Conservation (phyloP, 1,139 yeast genomes). For the Lodderomyces theae region DNA sequence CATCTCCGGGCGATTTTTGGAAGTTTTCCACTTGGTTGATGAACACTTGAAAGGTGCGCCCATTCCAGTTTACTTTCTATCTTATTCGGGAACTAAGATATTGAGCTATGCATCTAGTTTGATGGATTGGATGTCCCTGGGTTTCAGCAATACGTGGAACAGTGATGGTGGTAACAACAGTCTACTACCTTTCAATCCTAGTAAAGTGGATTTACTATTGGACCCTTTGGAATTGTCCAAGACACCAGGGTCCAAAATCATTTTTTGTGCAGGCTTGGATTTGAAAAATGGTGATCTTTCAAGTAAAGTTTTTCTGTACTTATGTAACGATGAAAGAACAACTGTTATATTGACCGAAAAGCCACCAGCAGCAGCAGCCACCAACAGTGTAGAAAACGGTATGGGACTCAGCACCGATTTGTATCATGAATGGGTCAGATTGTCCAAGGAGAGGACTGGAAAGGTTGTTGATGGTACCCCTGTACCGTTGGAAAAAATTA, state of each 20-base stretch:
- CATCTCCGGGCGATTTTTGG: slow-evolving; percentile 80
- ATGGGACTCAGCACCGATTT: slow-evolving; percentile 32
- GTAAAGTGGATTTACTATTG: slow-evolving; percentile 54
- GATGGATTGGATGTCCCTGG: slow-evolving; percentile 93
- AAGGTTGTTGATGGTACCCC: slow-evolving; percentile 56
- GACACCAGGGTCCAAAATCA: slow-evolving; percentile 71
- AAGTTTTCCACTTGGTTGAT: slow-evolving; percentile 70
- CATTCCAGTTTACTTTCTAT: slow-evolving; percentile 69
- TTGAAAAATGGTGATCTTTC: slow-evolving; percentile 64
- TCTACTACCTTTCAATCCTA: slow-evolving; percentile 66
- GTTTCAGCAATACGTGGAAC: slow-evolving; percentile 73
- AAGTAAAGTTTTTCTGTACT: slow-evolving; percentile 50
- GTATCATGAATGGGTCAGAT: slow-evolving; percentile 55
- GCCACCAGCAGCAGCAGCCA: slow-evolving; percentile 20
- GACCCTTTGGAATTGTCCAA: slow-evolving; percentile 57
- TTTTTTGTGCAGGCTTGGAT: slow-evolving; percentile 76
- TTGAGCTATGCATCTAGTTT: slow-evolving; percentile 82
- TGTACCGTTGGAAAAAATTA: slow-evolving; percentile 47
- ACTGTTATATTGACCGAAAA: slow-evolving; percentile 76
- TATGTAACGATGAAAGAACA: slow-evolving; percentile 64
- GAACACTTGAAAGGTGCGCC: slow-evolving; percentile 53
- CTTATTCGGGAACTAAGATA: slow-evolving; percentile 78
- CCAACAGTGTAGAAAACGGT: not conserved
- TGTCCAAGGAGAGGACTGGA: slow-evolving; percentile 37
- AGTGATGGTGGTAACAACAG: slow-evolving; percentile 25